Conservation (phyloP, 331 rosid genomes). For the Malus hybrid region DNA sequence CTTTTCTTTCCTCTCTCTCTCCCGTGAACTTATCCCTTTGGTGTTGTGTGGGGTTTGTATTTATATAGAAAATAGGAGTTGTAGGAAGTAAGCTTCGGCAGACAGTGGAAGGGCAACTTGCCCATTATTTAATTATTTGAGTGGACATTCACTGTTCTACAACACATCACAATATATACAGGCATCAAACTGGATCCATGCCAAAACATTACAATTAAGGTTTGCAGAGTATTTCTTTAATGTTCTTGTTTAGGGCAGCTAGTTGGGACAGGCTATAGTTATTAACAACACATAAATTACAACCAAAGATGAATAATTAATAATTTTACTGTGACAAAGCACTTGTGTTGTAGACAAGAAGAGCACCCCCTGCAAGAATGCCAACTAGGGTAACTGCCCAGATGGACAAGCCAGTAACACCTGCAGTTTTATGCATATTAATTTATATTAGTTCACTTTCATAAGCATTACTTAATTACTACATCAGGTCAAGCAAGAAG, state of each 20-base stretch:
- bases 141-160: too few relatives aligned
- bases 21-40: too few relatives aligned
- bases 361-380: conserved; percentile 87
- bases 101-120: too few relatives aligned
- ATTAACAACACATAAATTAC: neutral
- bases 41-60: too few relatives aligned
- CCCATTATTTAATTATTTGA: too few relatives aligned
- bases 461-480: neutral
- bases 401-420: conserved; percentile 80
- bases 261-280: conserved; percentile 21
- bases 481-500: neutral
- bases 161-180: neutral
- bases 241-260: conserved; percentile 21
- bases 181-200: conserved; percentile 11
- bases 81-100: too few relatives aligned
- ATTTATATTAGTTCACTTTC: neutral
- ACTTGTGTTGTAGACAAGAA: conserved; percentile 97
- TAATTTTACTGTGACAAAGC: conserved; percentile 66
- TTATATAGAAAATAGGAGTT: too few relatives aligned
- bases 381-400: conserved; percentile 92
- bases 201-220: conserved; percentile 10
- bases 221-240: conserved; percentile 21
- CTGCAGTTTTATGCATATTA: conserved; percentile 26
- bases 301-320: neutral
- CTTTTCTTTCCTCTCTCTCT: too few relatives aligned